Conservation (phyloP, 2,329 filamentous ascomycete genomes). For the Ilyonectria mors-panacis region DNA sequence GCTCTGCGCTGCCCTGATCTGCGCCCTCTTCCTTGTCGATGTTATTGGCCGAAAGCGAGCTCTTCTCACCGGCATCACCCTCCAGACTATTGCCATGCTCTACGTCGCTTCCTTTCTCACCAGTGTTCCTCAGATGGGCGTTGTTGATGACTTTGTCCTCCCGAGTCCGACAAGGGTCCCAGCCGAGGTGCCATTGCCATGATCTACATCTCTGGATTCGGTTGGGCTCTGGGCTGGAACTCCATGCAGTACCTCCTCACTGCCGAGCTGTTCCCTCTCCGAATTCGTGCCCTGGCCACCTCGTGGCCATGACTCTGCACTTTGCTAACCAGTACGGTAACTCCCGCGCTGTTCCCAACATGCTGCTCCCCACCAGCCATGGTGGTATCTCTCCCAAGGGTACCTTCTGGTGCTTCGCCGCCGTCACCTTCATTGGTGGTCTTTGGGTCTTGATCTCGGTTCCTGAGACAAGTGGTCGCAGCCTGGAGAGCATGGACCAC, state of each 20-base stretch:
- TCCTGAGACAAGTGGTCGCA: conserved; percentile 79
- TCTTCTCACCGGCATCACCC: conserved; percentile 71
- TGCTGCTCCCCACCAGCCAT: conserved; percentile 69
- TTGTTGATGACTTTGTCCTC: conserved; percentile 64
- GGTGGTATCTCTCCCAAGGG: conserved; percentile 72
- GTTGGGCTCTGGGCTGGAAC: conserved; percentile 82
- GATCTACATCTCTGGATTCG: conserved; percentile 79
- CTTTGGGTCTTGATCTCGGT: conserved; percentile 81
- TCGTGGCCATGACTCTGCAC: conserved; percentile 84
- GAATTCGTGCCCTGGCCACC: conserved; percentile 79
- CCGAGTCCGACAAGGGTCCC: conserved; percentile 64
- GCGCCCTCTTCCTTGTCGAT: conserved; percentile 85
- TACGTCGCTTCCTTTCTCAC: conserved; percentile 75
- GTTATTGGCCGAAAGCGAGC: conserved; percentile 82
- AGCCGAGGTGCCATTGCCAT: conserved; percentile 79
- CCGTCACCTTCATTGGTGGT: conserved; percentile 77
- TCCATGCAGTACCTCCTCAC: conserved; percentile 85
- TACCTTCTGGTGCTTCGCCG: conserved; percentile 84
- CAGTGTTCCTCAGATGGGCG: conserved; percentile 71
- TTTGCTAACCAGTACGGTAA: conserved; percentile 87
- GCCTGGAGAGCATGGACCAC: conserved; percentile 78
- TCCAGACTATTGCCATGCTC: conserved; percentile 73
- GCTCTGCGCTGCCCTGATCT: conserved; percentile 75
- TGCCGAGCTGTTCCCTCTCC: conserved; percentile 82
- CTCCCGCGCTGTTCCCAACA: conserved; percentile 80